Conservation (phyloP, 768 basidiomycete species). For the Suillus lakei region DNA sequence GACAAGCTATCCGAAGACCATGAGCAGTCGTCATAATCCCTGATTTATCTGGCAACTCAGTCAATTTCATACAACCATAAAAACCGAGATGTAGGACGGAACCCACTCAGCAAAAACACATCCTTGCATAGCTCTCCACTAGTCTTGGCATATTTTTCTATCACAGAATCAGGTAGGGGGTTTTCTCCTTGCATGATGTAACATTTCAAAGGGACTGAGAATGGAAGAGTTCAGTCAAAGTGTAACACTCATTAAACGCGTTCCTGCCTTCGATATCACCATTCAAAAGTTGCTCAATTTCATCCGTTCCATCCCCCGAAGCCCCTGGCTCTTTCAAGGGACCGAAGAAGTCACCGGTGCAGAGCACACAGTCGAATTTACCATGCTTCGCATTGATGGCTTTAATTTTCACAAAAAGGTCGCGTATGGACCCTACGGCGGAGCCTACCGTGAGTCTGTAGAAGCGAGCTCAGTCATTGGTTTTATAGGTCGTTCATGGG, state of each 20-base stretch:
- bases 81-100: not conserved
- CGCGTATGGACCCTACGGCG: constrained; percentile 70
- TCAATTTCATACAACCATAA: constrained; percentile 9
- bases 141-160: constrained; percentile 75
- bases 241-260: not conserved
- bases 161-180: constrained; percentile 72
- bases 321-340: constrained; percentile 41
- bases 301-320: constrained; percentile 46
- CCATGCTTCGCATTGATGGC: constrained; percentile 91
- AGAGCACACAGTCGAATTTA: constrained; percentile 85
- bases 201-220: constrained; percentile 81
- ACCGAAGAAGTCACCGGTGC: constrained; percentile 87
- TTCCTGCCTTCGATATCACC: constrained; percentile 68
- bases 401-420: constrained; percentile 82
- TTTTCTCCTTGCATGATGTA: constrained; percentile 91
- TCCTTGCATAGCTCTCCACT: constrained; percentile 83
- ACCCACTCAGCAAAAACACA: constrained; percentile 85
- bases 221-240: constrained; percentile 19
- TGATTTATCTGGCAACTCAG: constrained; percentile 68
- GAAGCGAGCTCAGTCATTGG: constrained; percentile 5
- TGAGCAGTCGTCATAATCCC: constrained; percentile 78
- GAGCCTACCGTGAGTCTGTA: constrained; percentile 79
- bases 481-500: not conserved
- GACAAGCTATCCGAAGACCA: constrained; percentile 83
- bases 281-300: constrained; percentile 63